A percentile compares a stretch with the other conserved stretches of the same genome.
These are phyloP conservation scores for Cyclanthera cordifolia DNA, from an alignment of 306 rosid species.

Conservation along the genomic window DNA sequence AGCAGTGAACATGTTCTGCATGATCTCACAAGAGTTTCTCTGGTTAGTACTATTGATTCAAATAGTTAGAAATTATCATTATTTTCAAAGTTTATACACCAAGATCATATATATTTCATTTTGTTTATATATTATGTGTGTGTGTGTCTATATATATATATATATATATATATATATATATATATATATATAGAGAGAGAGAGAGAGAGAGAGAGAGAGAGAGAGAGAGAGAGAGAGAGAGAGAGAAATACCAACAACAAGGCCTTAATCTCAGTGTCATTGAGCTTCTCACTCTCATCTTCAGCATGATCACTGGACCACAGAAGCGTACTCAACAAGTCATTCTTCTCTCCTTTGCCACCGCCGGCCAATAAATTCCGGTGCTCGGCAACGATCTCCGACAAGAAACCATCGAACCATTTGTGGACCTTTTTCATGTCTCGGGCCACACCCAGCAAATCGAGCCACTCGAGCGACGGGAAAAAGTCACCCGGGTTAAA, in stretches of 20 bases:
- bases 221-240: not conserved
- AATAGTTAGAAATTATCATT: too few relatives aligned
- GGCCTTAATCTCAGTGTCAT: constrained; percentile 59
- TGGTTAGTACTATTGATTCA: too few relatives aligned
- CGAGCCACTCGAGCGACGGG: constrained; percentile 51
- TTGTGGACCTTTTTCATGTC: constrained; percentile 54
- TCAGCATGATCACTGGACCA: constrained; percentile 28
- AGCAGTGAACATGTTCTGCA: constrained; percentile 49
- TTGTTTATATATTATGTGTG: too few relatives aligned
- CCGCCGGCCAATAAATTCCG: constrained; percentile 1
- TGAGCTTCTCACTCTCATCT: constrained; percentile 33
- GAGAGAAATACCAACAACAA: constrained; percentile 36
- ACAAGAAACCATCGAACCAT: constrained; percentile 49
- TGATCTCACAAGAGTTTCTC: too few relatives aligned
- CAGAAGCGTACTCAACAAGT: constrained; percentile 41
- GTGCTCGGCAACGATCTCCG: constrained; percentile 43
- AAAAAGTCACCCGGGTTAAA: constrained; percentile 61
- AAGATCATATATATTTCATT: too few relatives aligned
- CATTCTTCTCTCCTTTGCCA: constrained; percentile 21
- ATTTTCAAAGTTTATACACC: too few relatives aligned
- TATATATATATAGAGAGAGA: too few relatives aligned
- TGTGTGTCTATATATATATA: too few relatives aligned
- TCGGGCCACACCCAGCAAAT: constrained; percentile 45
- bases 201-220: too few relatives aligned
- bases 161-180: too few relatives aligned